Percentiles rank a stretch among this genome's conserved stretches.
phyloP scores from a whole-genome alignment of 768 basidiomycete genomes.

The Amanita molliuscula region DNA sequence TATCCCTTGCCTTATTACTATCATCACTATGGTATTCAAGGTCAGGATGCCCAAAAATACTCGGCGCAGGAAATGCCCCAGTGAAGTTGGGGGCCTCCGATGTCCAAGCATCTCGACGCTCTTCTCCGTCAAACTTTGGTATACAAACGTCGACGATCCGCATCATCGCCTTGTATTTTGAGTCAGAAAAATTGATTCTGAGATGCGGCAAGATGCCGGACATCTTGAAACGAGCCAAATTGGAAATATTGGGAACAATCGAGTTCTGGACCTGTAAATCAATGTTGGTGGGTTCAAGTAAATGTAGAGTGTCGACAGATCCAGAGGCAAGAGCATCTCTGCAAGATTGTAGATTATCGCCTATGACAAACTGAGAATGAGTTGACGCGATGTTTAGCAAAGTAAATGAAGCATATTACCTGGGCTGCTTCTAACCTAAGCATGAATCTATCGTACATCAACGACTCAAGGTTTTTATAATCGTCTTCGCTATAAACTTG shows the following conservation, averaged over 20 bases:
- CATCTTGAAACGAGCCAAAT: slow-evolving; percentile 81
- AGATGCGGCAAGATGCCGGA: slow-evolving; percentile 81
- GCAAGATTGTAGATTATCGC: slow-evolving; percentile 73
- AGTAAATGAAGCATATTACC: slow-evolving; percentile 39
- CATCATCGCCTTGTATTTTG: slow-evolving; percentile 89
- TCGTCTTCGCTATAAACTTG: slow-evolving; percentile 84
- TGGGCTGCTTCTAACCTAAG: slow-evolving; percentile 84
- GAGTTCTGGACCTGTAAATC: slow-evolving; percentile 86
- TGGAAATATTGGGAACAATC: slow-evolving; percentile 77
- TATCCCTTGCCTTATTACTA: slow-evolving; percentile 24
- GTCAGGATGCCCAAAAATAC: slow-evolving; percentile 41
- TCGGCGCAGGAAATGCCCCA: slow-evolving; percentile 37
- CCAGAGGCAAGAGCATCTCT: slow-evolving; percentile 63
- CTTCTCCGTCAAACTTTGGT: slow-evolving; percentile 60
- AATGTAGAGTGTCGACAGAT: slow-evolving; percentile 56
- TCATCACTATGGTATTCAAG: slow-evolving; percentile 66
- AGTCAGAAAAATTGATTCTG: slow-evolving; percentile 83
- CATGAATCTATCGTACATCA: slow-evolving; percentile 92
- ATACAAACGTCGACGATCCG: slow-evolving; percentile 84
- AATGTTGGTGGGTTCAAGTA: slow-evolving; percentile 88
- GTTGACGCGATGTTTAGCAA: slow-evolving; percentile 13
- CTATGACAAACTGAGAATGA: slow-evolving; percentile 69
- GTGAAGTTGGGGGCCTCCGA: slow-evolving; percentile 16
- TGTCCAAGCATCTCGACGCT: slow-evolving; percentile 10
- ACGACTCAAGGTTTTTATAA: slow-evolving; percentile 70